Conservation (phyloP, 2,329 filamentous ascomycete species). For the Geosmithia putterillii region DNA sequence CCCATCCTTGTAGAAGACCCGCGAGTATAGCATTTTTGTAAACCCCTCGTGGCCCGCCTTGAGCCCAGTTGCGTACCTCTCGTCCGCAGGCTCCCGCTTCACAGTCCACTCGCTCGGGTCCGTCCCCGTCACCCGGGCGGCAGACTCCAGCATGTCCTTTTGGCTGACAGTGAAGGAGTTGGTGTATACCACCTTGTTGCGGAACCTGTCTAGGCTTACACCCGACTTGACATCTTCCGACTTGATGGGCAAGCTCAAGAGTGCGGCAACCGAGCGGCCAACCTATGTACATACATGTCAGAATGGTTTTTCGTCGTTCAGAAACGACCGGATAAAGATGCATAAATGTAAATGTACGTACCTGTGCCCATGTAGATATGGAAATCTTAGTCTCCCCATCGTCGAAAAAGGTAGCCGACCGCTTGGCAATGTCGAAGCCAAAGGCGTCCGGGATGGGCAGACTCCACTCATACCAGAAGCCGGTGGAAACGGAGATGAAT, state of each 20-base stretch:
- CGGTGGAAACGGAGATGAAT: constrained; percentile 22
- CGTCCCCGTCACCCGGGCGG: constrained; percentile 44
- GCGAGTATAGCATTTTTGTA: background rate
- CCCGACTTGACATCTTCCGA: constrained; percentile 19
- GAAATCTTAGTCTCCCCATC: constrained; percentile 44
- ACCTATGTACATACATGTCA: constrained; percentile 33
- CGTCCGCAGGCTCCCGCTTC: constrained; percentile 25
- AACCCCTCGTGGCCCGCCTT: background rate
- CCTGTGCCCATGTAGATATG: constrained; percentile 46
- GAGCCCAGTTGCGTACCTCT: background rate
- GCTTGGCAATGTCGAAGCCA: constrained; percentile 35
- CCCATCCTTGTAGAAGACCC: background rate
- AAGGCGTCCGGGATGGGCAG: constrained; percentile 16
- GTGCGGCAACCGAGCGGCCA: constrained; percentile 29
- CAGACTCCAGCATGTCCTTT: constrained; percentile 50
- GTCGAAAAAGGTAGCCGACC: constrained; percentile 32
- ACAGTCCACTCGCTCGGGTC: constrained; percentile 50
- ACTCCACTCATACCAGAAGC: constrained; percentile 42
- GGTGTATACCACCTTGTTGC: constrained; percentile 36
- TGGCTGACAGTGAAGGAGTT: constrained; percentile 47
- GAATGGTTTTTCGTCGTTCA: background rate
- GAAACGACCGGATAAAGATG: background rate
- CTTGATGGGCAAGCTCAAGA: constrained; percentile 20
- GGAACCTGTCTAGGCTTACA: constrained; percentile 14
- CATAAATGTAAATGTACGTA: constrained; percentile 14